Conservation (phyloP, 2,329 filamentous ascomycete species). For the Cladobotryum mycophilum region DNA sequence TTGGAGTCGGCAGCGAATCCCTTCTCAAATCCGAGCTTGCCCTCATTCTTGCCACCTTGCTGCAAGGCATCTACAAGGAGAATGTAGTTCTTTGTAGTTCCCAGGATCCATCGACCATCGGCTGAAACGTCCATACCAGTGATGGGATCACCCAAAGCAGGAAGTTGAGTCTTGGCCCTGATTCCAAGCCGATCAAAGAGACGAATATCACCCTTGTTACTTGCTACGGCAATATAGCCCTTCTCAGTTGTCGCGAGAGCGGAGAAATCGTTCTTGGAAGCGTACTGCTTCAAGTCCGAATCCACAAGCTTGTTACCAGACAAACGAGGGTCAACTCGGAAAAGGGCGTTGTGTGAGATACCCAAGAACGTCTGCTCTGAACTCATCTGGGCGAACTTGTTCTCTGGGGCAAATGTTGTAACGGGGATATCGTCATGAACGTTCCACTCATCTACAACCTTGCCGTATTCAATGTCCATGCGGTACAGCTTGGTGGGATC, state of each 20-base stretch:
- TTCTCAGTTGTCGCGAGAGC: constrained; percentile 91
- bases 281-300: constrained; percentile 88
- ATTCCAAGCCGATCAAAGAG: constrained; percentile 95
- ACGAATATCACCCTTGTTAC: constrained; percentile 95
- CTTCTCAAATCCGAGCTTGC: constrained; percentile 96
- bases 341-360: constrained; percentile 86
- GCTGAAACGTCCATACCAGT: constrained; percentile 92
- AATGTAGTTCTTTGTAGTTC: constrained; percentile 89
- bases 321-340: constrained; percentile 86
- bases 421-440: constrained; percentile 94
- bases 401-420: constrained; percentile 86
- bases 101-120: constrained; percentile 91
- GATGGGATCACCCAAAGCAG: constrained; percentile 89
- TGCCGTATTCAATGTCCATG: constrained; percentile 97
- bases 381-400: constrained; percentile 97
- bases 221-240: constrained; percentile 93
- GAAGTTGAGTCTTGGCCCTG: constrained; percentile 95
- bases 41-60: constrained; percentile 89
- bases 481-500: constrained; percentile 89
- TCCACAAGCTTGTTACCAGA: constrained; percentile 90
- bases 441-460: constrained; percentile 98
- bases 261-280: constrained; percentile 95
- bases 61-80: constrained; percentile 89
- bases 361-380: constrained; percentile 92
- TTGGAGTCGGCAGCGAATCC: constrained; percentile 88